Base-by-base conservation (phyloP, 345 rosid genomes). In the Sisymbrium altissimum region DNA sequence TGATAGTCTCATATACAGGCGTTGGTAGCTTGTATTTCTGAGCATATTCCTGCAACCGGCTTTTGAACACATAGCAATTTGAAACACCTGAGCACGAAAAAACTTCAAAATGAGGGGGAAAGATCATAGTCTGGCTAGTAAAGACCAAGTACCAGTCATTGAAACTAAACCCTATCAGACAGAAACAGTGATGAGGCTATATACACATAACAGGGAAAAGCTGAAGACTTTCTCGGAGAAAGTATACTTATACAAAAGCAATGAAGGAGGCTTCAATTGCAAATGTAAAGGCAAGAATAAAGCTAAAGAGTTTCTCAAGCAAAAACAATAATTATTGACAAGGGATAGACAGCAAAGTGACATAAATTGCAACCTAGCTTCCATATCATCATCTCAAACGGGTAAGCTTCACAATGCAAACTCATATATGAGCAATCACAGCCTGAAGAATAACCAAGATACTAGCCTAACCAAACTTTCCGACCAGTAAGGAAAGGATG, bases 1-100 rank as follows among this genome's bases (percentile, higher is more conserved):
- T 90, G 55, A 71, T 79, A 70, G 88, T 90, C 70, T 95, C 93
- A 44, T 92, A 95, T 1, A 85, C 81, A 43, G 97, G 99, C 9
- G 97, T 86, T 7, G 92, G 74, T 18, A 89, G 71, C 64, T 89
- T 86, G 25, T 70, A 75, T 54, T 92, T 95, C 55, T 92, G 98
- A 4, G 96, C 87, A 78, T 87, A 92, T 72, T 90, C 99, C 70
- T 87, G 97, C 62, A 92, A 80, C 65, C 84, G 82, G 66, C 98
- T 90, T 82, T 95, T 90, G 78, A 95, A 95, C 13, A 90, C 85
- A 30, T 84, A 92, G 80, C 99, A 90, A 68, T 65, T 88, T 4
- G 96, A 92, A 53, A 95, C 88, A 82, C 96, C 98, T 87, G 57
- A 19, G 43, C 17, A 73, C 13, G 7, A 41, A 52, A 21, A 33